phyloP scores from a whole-genome alignment of 352 stramenopile species.

The Globisporangium okanoganense region DNA sequence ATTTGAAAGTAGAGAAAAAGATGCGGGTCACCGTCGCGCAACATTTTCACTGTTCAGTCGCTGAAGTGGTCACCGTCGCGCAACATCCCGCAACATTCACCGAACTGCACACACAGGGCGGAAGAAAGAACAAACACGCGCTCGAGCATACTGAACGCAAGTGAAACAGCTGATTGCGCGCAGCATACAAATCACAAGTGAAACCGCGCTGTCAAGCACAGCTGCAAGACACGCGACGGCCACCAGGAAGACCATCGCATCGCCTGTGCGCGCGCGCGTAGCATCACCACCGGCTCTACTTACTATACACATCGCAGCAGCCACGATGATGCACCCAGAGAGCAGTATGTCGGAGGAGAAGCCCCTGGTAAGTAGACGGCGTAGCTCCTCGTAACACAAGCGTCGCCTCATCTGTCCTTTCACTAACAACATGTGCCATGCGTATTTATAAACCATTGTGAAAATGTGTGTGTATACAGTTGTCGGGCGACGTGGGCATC shows the following conservation, averaged over 20 bases:
- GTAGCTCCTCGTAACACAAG: not conserved
- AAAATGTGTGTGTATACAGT: conserved; percentile 17
- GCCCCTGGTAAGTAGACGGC: conserved; percentile 5
- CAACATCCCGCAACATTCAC: not conserved
- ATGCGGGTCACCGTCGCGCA: not conserved
- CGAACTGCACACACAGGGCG: not conserved
- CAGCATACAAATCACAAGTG: conserved; percentile 9
- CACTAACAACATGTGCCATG: not conserved
- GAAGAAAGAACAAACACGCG: conserved; percentile 1
- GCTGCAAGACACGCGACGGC: not conserved
- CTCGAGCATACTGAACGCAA: conserved; percentile 12
- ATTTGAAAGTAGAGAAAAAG: conserved; percentile 1
- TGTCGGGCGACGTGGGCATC: conserved; percentile 50
- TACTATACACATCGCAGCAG: not conserved
- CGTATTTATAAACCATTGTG: not conserved
- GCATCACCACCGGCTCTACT: not conserved
- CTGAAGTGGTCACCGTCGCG: not conserved
- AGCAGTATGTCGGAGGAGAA: conserved; percentile 16
- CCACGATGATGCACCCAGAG: conserved; percentile 16
- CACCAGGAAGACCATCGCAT: not conserved
- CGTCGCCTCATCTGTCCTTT: conserved; percentile 5
- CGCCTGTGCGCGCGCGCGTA: not conserved
- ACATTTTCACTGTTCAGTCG: not conserved
- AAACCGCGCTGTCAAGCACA: conserved; percentile 7
- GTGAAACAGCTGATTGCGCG: conserved; percentile 4